Base-by-base conservation (phyloP, 208 protist genomes). In the Leishmania aethiopica region DNA sequence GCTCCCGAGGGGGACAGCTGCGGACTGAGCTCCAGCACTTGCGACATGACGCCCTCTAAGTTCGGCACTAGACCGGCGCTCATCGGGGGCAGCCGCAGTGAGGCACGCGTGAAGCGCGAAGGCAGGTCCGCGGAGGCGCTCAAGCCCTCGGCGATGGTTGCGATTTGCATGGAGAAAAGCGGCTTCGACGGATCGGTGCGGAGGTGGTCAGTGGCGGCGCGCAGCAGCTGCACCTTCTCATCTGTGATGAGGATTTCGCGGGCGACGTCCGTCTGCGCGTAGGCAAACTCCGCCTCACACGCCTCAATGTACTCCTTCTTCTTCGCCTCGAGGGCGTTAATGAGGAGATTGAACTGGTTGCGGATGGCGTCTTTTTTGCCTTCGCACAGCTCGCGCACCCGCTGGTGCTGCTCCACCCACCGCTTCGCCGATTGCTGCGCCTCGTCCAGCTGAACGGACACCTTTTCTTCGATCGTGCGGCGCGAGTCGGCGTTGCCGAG, bases 121-220 rank as follows among this genome's bases (percentile, higher is more conserved):
- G 92, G 91, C 70, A 92, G 89, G 32, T 91, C 83, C 1, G 88
- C 82, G 3, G 67, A 69, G 7, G 88, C 83, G 78, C 89, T 84
- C 8, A 97, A 60, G 28, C 85, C 92, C 66, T 95, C 91, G 0
- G 94, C 94, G 42, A 97, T 90, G 32, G 94, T 97, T 19, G 93
- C 94, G 66, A 97, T 91, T 83, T 97, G 94, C 89, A 97, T 93
- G 4, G 94, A 95, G 82, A 94, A 95, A 37, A 97, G 77, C 10
- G 94, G 86, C 25, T 87, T 87, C 15, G 85, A 81, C 28, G 51
- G 72, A 55, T 95, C 94, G 3, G 86, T 84, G 47, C 80, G 89
- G 7, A 94, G 84, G 79, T 97, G 94, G 35, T 94, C 88, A 22
- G 88, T 85, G n/a, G 92, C 91, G 11, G 94, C 91, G 25, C 79